Evolutionary conservation across 371 early-diverging fungal genomes (phyloP), one percentile per base, ranked within the genome.

Genomic region (Lichtheimia hyalospora): DNA sequence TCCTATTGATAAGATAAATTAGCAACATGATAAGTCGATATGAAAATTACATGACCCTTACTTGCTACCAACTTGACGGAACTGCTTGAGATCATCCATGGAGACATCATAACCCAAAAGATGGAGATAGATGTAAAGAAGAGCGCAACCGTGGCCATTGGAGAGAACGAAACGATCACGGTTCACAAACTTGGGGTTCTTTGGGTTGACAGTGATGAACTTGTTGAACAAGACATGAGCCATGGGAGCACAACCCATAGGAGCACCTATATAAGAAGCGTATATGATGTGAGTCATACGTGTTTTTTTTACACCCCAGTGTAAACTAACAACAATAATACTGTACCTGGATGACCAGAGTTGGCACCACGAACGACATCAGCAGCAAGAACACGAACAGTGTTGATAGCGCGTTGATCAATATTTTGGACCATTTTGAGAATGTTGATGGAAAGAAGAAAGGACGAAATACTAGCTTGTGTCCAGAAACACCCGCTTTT

Each of bases 91-190:
- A 70, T 99, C 99, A 21, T 96, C 92, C 70, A 98, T 84, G n/a
- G 90, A 72, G 27, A 99, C 64, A 54, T 93, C 83, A 80, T 90
- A 96, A 4, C 99, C 99, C 54, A 89, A 62, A 34, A 99, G 74
- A 79, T 98, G 97, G 54, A 96, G 86, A 63, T 95, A 70, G 52
- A 92, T 86, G 77, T 99, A 99, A 74, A 95, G 96, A 58, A 98
- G 83, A 10, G 89, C 97, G 74, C 99, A 97, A 49, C 88, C 98
- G 77, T 99, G 99, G 24, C 99, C 99, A 75, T 99, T 99, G 52
- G 99, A 99, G 51, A 99, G 85, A 34, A 99, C 92, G 74, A 99
- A 99, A 43, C 99, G 93, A 79, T 99, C 99, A 57, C 99, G 91
- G 78, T 93, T 93, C 62, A 87, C 64, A 90, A 95, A 97, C 58